phyloP scores from a whole-genome alignment of 2,329 filamentous ascomycete species.

The Fusarium transvaalense region DNA sequence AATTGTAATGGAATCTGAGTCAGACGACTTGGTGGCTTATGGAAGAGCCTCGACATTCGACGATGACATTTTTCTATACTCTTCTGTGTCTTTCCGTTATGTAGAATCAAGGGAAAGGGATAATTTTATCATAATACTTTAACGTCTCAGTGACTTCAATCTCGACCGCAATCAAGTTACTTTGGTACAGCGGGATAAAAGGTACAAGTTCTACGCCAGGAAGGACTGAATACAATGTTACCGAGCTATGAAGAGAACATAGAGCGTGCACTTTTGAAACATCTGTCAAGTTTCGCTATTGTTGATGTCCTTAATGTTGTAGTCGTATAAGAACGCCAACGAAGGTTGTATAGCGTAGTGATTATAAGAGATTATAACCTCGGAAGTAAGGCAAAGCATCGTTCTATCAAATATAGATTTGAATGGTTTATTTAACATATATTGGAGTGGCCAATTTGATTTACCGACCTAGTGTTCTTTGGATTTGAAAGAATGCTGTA shows the following conservation, averaged over 20 bases:
- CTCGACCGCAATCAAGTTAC: not conserved
- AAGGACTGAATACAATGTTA: not conserved
- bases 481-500: not conserved
- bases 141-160: not conserved
- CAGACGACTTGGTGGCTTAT: not conserved
- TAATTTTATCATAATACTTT: no score
- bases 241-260: not conserved
- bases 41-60: not conserved
- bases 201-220: not conserved
- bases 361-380: no score
- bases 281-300: not conserved
- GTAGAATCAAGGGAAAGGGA: not conserved
- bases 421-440: not conserved
- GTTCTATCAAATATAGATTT: not conserved
- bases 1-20: not conserved
- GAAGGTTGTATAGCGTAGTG: no score
- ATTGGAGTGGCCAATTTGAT: not conserved
- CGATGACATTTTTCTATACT: not conserved
- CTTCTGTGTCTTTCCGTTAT: not conserved
- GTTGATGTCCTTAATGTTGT: not conserved
- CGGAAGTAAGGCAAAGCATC: no score
- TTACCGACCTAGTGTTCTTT: not conserved
- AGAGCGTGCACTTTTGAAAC: not conserved
- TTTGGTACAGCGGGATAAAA: not conserved
- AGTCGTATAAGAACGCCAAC: no score